Base-by-base conservation (phyloP, 1,284 basidiomycete species). In the Bjerkandera adusta region DNA sequence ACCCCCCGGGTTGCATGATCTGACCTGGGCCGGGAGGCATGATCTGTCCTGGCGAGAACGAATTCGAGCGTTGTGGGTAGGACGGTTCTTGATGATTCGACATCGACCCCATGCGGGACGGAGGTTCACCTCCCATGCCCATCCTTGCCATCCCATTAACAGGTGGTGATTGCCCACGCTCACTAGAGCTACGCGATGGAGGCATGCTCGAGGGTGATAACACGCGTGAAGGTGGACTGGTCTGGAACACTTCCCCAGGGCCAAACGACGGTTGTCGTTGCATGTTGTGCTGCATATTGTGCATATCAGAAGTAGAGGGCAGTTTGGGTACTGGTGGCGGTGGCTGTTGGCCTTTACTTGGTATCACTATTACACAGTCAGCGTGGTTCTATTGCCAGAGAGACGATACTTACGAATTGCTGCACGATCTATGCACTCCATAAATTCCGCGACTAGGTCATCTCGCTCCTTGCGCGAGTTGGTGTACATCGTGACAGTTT, bases 361-460 rank as follows among this genome's bases (percentile, higher is more conserved):
- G 77, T 27, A 79, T 69, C 44, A 83, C 83, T 85, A 53, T 3
- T 49, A n/a, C 18, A 24, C 49, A 33, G 48, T 43, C 15, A 34
- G 55, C 30, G 12, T 52, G 37, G 11, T 35, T 48, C 50, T 15
- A 45, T 36, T 16, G 27, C 29, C 27, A 44, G 35, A 36, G 26
- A 5, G 2, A 35, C 36, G n/a, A 21, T n/a, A 45, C 72, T 68
- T 61, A 93, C 92, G 66, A 35, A 76, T 76, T 27, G 75, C 69
- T 25, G 91, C 89, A 64, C 92, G 91, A 21, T 88, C 83, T 51
- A 91, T 88, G 59, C 92, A 95, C 26, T 92, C 91, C 36, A 72
- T 74, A 63, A 98, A 81, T 57, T 91, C 88, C n/a, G 71, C 64
- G 34, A 91, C 65, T 59, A 94, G 75, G 47, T 72, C 70, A 55